phyloP scores from a whole-genome alignment of 768 basidiomycete genomes.

The Pulveroboletus sp. region DNA sequence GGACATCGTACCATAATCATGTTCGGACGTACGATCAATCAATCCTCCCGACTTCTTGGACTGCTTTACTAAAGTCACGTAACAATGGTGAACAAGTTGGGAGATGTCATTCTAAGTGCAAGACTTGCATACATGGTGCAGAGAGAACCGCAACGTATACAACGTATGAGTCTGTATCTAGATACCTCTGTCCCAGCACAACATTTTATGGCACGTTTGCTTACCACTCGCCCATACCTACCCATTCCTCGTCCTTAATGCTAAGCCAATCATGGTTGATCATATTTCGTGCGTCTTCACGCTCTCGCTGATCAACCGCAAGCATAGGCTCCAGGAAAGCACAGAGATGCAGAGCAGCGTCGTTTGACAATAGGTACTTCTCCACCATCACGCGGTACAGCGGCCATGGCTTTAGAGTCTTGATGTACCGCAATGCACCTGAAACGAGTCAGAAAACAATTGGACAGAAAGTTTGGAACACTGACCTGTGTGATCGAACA shows the following conservation, averaged over 20 bases:
- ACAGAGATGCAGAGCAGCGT: constrained; percentile 56
- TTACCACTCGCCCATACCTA: constrained; percentile 30
- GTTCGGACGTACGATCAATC: too few relatives aligned
- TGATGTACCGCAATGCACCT: constrained; percentile 72
- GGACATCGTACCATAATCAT: too few relatives aligned
- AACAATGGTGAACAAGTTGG: too few relatives aligned
- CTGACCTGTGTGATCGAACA: constrained; percentile 72
- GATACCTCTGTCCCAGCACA: constrained; percentile 2
- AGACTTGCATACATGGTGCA: too few relatives aligned
- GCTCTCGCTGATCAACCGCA: constrained; percentile 58
- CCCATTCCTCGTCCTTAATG: constrained; percentile 31
- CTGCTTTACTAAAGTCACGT: too few relatives aligned
- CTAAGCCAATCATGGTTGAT: constrained; percentile 72
- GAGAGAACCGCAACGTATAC: too few relatives aligned
- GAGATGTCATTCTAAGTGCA: too few relatives aligned
- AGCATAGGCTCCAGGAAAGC: constrained; percentile 76
- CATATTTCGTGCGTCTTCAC: constrained; percentile 70
- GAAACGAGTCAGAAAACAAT: constrained; percentile 7
- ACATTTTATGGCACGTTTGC: not conserved
- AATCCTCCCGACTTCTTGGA: too few relatives aligned
- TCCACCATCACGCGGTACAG: constrained; percentile 80
- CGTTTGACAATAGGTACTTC: constrained; percentile 72
- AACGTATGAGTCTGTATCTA: not conserved
- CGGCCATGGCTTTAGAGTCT: constrained; percentile 74
- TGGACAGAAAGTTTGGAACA: constrained; percentile 8